Base-by-base conservation (phyloP, 176 grass and related monocot species). In the Elymus sibiricus region DNA sequence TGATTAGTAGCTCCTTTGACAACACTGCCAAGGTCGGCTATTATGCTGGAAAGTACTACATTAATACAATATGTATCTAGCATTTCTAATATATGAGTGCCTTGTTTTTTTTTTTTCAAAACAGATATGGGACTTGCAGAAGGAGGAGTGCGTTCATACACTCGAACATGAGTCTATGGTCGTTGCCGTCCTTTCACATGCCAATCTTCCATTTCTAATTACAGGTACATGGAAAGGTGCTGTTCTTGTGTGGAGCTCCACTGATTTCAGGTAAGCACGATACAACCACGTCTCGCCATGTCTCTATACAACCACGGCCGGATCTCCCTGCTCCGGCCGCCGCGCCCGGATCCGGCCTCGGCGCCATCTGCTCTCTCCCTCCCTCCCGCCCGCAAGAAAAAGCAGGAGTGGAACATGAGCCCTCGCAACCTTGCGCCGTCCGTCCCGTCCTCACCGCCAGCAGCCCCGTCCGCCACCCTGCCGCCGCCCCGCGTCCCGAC, bases 111-210 rank as follows among this genome's bases (percentile, higher is more conserved):
- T 28, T 64, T n/a, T n/a, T 34, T 17, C 0, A 19, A 65, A 29
- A 3, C 14, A 66, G 63, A 66, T 66, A 66, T 66, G 63, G 63
- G 13, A 9, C 62, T 0, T 64, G 19, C 9, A 70, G 8, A 64
- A 12, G 15, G 16, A 70, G 3, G 68, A 70, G 6, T 72, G 69
- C 0, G 69, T 40, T 14, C 9, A 22, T 40, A 43, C 69, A 43
- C 37, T 43, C 6, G 0, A 1, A n/a, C 9, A 40, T 43, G 2
- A 0, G 22, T 24, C 1, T 21, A 0, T 0, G 1, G 17, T 39
- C 5, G 0, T 0, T 43, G 3, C 11, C 40, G 21, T 43, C 38
- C 0, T 22, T 43, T 0, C 37, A 9, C 69, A 43, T 35, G 10
- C 35, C 17, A 42, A 1, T 2, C 37, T 42, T 42, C 37, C 37